Conservation (phyloP, 441 rosid genomes). For the Adansonia grandidieri region DNA sequence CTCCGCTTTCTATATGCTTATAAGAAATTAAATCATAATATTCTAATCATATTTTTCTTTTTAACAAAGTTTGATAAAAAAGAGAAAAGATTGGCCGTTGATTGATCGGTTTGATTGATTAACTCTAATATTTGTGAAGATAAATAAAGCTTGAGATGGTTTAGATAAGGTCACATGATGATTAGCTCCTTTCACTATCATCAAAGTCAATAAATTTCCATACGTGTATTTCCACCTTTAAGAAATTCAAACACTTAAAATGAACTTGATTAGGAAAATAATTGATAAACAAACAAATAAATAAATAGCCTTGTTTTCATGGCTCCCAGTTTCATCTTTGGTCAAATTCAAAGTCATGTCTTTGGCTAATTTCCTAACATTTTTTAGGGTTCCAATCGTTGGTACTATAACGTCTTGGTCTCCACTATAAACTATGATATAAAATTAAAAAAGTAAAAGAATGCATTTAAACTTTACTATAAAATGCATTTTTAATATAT, state of each 20-base stretch:
- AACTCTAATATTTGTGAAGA: background rate
- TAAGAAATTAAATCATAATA: no score
- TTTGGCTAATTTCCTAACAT: background rate
- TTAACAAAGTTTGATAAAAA: no score
- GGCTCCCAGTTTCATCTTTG: background rate
- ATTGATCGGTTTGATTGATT: no score
- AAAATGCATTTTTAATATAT: background rate
- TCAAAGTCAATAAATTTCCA: background rate
- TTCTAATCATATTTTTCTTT: background rate
- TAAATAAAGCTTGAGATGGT: slow-evolving; percentile 9
- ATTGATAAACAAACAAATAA: background rate
- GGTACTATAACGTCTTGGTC: background rate
- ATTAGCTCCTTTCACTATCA: background rate
- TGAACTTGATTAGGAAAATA: background rate
- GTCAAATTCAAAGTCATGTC: background rate
- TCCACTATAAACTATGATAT: background rate
- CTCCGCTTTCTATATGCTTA: no score
- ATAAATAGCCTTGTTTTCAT: background rate
- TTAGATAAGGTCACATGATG: slow-evolving; percentile 6
- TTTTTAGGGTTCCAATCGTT: background rate
- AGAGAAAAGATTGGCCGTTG: no score
- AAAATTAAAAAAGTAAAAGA: background rate
- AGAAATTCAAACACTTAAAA: no score
- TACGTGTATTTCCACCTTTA: background rate
- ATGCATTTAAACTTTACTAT: background rate